Percentiles rank a stretch among this genome's conserved stretches.
These are phyloP conservation scores for Fraxinus platypoda DNA, from an alignment of 305 asterid species.

Conservation along the genomic window DNA sequence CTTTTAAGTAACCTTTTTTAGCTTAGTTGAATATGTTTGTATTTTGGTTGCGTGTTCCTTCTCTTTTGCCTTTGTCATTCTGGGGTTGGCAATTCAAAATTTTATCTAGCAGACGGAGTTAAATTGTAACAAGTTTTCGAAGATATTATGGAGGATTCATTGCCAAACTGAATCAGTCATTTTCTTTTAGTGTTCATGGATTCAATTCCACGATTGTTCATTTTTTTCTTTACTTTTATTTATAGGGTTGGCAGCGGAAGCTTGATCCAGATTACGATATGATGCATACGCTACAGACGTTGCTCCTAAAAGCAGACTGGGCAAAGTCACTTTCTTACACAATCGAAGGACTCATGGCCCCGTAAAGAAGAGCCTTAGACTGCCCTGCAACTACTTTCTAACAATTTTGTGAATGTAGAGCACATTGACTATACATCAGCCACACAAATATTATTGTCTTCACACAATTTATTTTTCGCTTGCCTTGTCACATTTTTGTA, in stretches of 20 bases:
- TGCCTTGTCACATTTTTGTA: slow-evolving; percentile 26
- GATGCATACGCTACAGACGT: slow-evolving; percentile 57
- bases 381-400: not conserved
- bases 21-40: not conserved
- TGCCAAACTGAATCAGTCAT: not conserved
- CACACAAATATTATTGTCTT: not conserved
- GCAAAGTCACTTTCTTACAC: slow-evolving; percentile 70
- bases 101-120: not conserved
- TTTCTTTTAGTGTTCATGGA: not conserved
- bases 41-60: not conserved
- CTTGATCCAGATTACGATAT: slow-evolving; percentile 79
- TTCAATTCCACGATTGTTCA: not conserved
- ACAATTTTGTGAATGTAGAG: slow-evolving; percentile 29
- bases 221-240: not conserved
- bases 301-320: slow-evolving; percentile 81
- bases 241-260: slow-evolving; percentile 95
- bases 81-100: not conserved
- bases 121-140: not conserved
- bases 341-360: slow-evolving; percentile 83
- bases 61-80: not conserved
- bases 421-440: slow-evolving; percentile 19
- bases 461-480: slow-evolving; percentile 18
- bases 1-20: not conserved
- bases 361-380: slow-evolving; percentile 34
- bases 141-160: not conserved